Base-by-base conservation (phyloP, 441 rosid genomes). In the Corymbia citriodora region DNA sequence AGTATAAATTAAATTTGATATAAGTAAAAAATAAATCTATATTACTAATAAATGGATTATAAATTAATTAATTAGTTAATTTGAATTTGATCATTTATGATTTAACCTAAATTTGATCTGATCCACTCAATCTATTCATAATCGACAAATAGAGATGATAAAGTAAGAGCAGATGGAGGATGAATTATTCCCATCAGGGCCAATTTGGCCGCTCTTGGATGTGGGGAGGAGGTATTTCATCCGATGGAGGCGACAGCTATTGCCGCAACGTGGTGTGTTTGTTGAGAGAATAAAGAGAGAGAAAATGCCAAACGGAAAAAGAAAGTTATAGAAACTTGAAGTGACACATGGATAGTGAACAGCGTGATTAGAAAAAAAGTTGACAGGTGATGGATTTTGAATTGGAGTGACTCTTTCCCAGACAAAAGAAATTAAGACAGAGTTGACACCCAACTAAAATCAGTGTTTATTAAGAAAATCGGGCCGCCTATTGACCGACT, bases 191-290 rank as follows among this genome's bases (percentile, higher is more conserved):
- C 89, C 45, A 4, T 90, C 81, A 29, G 88, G 87, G 88, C 48
- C 89, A 74, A 88, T 90, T 59, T 90, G 89, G 45, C 88, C 88
- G 33, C 87, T 87, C 82, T 90, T 88, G 45, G 88, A 88, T 5
- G 31, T 89, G 55, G 53, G 83, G 79, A 90, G 91, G 45, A 90
- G 91, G 45, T 90, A 90, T 70, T 90, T 90, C 87, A 88, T 88
- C 89, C 87, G 55, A 29, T 17, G 91, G 49, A 90, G 91, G 79
- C 79, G 82, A 87, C 81, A 90, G 91, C 91, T 90, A 59, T 90
- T 88, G 87, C 89, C 89, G 54, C 91, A 88, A 49, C 89, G 68
- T 23, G n/a, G 65, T 29, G 25, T 25, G 65, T 12, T 27, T 27
- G 16, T 12, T 25, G 68, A 61, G 29, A 63, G 70, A 63, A 18